Base-by-base conservation (phyloP, 2,329 filamentous ascomycete species). In the Macrophomina phaseolina region DNA sequence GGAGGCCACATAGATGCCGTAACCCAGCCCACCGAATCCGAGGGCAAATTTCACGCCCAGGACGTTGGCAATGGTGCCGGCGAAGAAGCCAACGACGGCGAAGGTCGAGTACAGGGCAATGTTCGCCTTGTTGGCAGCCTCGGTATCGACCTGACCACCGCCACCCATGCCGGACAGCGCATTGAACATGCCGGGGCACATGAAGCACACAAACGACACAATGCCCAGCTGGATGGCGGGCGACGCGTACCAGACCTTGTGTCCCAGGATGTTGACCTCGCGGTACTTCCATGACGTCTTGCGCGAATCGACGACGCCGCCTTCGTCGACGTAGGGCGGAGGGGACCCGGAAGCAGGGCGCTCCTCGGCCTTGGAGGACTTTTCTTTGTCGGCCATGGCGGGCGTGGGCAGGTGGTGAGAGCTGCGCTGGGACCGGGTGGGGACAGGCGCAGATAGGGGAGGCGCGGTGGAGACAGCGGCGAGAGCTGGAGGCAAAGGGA, bases 21-120 rank as follows among this genome's bases (percentile, higher is more conserved):
- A 94, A 64, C 92, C 91, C 63, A 93, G 78, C 14, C 91, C 91
- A 69, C 91, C 91, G 70, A 94, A 84, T 5, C 87, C 84, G 61
- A 94, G 81, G 16, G 91, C 90, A 52, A 85, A 75, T 73, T 86
- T 87, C 69, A 93, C 86, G 66, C 91, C 92, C 64, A 93, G 83
- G 70, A 86, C 87, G 81, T 95, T 95, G 80, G 90, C 89, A 73
- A 94, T 86, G 63, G 90, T 94, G 66, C 87, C 87, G 55, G 86
- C 86, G 69, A 88, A 87, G 81, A 89, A 89, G 16, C 86, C 87
- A 12, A 89, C 82, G 2, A 88, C 84, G 67, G 86, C 87, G 75
- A 93, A 92, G 42, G 89, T 90, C 69, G 87, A 88, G 81, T 93
- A 92, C 61, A 93, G 80, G 28, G 90, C 90, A 4, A 87, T 89